Percentiles rank a stretch among this genome's conserved stretches.
Evolutionary conservation across 2,329 filamentous ascomycete genomes (phyloP).

Genomic region (Aspergillus aculeatinus): DNA sequence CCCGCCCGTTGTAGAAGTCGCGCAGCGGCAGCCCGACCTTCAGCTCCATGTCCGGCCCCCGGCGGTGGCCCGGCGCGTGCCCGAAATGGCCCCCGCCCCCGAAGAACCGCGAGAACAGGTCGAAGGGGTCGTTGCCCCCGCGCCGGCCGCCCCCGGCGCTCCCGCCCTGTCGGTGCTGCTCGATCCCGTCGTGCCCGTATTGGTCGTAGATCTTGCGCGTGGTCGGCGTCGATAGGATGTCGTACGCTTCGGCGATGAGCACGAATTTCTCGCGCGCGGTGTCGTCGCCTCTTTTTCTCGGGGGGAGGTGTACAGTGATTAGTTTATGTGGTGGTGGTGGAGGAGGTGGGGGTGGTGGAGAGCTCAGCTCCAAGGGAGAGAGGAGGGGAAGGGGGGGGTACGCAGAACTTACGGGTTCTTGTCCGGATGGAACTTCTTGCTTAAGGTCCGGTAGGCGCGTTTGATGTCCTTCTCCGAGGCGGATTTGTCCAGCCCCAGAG

Average conservation of each 20-base stretch:
- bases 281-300: conserved; percentile 65
- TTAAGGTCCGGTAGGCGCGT: conserved; percentile 83
- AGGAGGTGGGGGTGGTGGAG: background rate
- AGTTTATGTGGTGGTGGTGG: too few species aligned
- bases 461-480: conserved; percentile 89
- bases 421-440: conserved; percentile 95
- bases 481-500: conserved; percentile 75
- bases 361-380: background rate
- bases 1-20: conserved; percentile 89
- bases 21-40: conserved; percentile 74
- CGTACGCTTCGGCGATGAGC: conserved; percentile 91
- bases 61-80: conserved; percentile 68
- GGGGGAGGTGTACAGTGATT: background rate
- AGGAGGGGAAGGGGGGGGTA: background rate
- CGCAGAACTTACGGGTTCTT: conserved; percentile 80
- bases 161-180: conserved; percentile 74
- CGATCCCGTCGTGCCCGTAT: conserved; percentile 86
- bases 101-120: conserved; percentile 95
- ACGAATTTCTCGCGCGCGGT: conserved; percentile 88
- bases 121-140: conserved; percentile 75
- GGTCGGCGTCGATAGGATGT: conserved; percentile 76
- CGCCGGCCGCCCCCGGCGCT: conserved; percentile 52
- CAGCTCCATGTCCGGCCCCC: conserved; percentile 86
- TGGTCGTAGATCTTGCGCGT: conserved; percentile 89
- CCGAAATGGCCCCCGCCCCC: conserved; percentile 85